Evolutionary conservation across 192 early-diverging fungal genomes (phyloP), one percentile per base, ranked within the genome.

Genomic region (Glomus cerebriforme): DNA sequence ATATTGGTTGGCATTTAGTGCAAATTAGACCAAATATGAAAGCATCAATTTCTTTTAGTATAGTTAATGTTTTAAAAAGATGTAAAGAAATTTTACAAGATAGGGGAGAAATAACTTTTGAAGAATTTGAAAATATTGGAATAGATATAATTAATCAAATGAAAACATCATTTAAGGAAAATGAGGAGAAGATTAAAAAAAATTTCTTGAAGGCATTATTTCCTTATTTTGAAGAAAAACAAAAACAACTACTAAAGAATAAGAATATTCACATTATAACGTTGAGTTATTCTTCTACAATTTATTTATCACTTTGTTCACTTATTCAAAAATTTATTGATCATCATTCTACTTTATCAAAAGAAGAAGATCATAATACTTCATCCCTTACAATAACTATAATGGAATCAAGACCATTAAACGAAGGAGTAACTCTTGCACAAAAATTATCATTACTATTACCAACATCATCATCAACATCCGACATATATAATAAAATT

Each of bases 11-110:
- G 74, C 35, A 75, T 62, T 35, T 75, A n/a, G 37, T 5, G 9
- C 10, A 75, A 39, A 75, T 75, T 62, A 75, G 74, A 63, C 74
- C 74, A 9, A 75, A n/a, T 35, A 75, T 75, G 74, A 75, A 62
- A 62, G 74, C 74, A 31, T 63, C 74, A 62, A 75, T 62, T 26
- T 37, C 35, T n/a, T 75, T 19, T 75, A 59, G 58, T 13, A 63
- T 75, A 12, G 26, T n/a, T 4, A 15, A 29, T 26, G 69, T 39
- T 26, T 43, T 72, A 26, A 43, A 35, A 9, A 34, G 8, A 45
- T 45, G 15, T 10, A 72, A 45, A 26, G 8, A 67, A 73, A 17
- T 73, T 3, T 12, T 75, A 17, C 19, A 75, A 62, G 22, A 75
- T 0, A 24, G 13, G 4, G 32, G 22, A 12, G 24, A 34, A 12